Evolutionary conservation across 805 yeast species (phyloP), one percentile per base, ranked within the genome.

Genomic region (Metschnikowia picachoensis): DNA sequence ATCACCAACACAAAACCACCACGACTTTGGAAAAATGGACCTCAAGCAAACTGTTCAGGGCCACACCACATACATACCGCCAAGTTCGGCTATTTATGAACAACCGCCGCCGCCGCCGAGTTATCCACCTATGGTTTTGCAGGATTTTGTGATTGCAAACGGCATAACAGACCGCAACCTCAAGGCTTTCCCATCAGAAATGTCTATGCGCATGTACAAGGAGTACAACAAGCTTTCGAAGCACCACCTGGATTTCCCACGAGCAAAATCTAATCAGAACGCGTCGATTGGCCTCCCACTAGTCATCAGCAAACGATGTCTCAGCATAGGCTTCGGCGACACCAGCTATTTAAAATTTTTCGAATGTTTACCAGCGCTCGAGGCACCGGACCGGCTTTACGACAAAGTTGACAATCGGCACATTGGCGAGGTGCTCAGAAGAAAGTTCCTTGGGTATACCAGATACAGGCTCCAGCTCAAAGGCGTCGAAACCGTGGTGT

Each of bases 251-350:
- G 44, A 25, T 14, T 53, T 53, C 20, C 31, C 15, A 7, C 33
- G 20, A 5, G 57, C 51, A 3, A 53, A 53, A 31, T 11, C 37
- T n/a, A 30, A 27, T 25, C 57, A 53, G 27, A 49, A 53, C 33
- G 13, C 14, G 43, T 30, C 55, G 2, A 43, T 37, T 12, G 57
- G 50, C 2, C 36, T 53, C 29, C 57, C 57, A 9, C 44, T 53
- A 15, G 25, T 51, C 48, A 20, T 48, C 17, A 34, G 39, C 27
- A 49, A 35, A 20, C 38, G 55, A 8, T 20, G 36, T 1, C 37
- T 41, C 29, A 28, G 45, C 15, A 10, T 39, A 10, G 49, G 51
- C 12, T 15, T 51, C 2, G 53, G 55, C 3, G 57, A 53, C 17
- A 34, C 41, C 12, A 44, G 37, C 13, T 51, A 35, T 31, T 33